Percentiles rank a stretch among this genome's conserved stretches.
Conservation (phyloP, 1,284 basidiomycete genomes). For the Irpex sp. region DNA sequence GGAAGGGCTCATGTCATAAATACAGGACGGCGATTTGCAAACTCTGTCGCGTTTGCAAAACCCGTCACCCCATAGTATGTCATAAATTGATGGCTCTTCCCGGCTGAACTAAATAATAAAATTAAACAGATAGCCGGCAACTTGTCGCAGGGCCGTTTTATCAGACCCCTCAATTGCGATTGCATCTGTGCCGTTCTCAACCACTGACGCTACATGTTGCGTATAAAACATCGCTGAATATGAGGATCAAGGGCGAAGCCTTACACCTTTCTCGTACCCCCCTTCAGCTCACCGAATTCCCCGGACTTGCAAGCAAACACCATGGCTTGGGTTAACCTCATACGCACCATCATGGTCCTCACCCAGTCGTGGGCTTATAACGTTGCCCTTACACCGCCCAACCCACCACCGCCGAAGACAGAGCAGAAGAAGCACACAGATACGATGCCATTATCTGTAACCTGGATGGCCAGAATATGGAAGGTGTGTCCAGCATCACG, state of each 20-base stretch:
- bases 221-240: not conserved
- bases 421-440: not conserved
- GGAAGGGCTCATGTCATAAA: too few relatives aligned
- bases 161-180: not conserved
- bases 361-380: not conserved
- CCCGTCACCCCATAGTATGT: not conserved
- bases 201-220: not conserved
- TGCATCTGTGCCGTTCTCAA: not conserved
- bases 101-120: not conserved
- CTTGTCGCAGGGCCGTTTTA: not conserved
- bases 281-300: not conserved
- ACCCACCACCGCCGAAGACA: not conserved
- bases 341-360: not conserved
- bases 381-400: not conserved
- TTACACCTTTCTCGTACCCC: too few relatives aligned
- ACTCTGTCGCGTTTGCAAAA: too few relatives aligned
- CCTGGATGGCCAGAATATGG: not conserved
- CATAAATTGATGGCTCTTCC: not conserved
- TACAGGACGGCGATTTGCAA: too few relatives aligned
- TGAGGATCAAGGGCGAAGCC: not conserved
- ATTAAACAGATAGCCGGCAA: not conserved
- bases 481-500: not conserved
- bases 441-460: not conserved
- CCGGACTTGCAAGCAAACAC: not conserved
- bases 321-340: not conserved